Percentiles rank a stretch among this genome's conserved stretches.
Evolutionary conservation across 306 rosid species (phyloP).

Genomic region (Quercus berberidifolia): DNA sequence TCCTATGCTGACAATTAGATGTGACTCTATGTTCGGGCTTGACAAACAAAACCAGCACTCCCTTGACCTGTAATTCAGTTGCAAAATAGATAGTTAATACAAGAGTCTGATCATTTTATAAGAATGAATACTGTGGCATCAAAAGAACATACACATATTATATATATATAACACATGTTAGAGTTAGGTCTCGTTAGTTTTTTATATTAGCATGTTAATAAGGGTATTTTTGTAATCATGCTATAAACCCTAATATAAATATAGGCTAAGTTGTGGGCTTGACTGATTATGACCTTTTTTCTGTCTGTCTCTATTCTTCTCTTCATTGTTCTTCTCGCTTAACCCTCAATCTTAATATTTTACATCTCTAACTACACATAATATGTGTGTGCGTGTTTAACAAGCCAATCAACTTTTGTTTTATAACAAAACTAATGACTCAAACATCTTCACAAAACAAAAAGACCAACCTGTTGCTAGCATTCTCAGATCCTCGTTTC

Average conservation of each 20-base stretch:
- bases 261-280: background rate
- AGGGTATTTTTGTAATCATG: no score
- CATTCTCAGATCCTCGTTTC: slow-evolving; percentile 53
- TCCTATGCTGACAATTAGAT: slow-evolving; percentile 77
- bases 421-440: background rate
- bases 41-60: slow-evolving; percentile 99
- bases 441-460: slow-evolving; percentile 4
- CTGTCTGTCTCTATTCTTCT: no score
- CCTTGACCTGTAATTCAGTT: slow-evolving; percentile 64
- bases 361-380: no score
- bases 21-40: slow-evolving; percentile 80
- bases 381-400: no score
- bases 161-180: no score
- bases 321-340: no score
- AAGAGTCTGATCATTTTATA: slow-evolving; percentile 14
- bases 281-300: no score
- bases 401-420: background rate
- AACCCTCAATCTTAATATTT: no score
- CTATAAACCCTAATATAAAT: no score
- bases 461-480: slow-evolving; percentile 50
- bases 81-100: slow-evolving; percentile 23
- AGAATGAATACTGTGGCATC: background rate
- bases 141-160: slow-evolving; percentile 7
- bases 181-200: no score
- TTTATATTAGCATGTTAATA: no score